Evolutionary conservation across 106 monocot genomes (phyloP), one percentile per base, ranked within the genome.

Genomic region (Dactylorhiza incarnata): DNA sequence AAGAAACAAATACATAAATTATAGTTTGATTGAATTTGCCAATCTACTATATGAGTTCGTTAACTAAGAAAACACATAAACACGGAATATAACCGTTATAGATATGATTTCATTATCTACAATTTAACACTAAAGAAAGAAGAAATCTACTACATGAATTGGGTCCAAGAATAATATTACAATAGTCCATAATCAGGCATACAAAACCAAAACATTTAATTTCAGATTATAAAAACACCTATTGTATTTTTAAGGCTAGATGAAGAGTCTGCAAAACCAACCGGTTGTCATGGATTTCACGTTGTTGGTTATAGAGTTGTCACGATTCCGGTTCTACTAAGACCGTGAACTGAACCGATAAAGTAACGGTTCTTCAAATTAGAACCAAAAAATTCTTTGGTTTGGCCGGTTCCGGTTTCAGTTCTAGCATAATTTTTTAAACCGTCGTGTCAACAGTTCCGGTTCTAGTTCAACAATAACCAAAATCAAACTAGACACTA

Each of bases 1-100:
- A 76, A 79, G 61, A 68, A 20, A 56, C 16, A 54, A 76, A 63
- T 8, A 77, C 9, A 5, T 44, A 43, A 68, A 69, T 69, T 45
- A 45, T 20, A 12, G 10, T 12, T n/a, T 2, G 12, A 26, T 26
- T 65, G 65, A 26, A 26, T 65, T 29, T 14, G 65, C 20, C 20
- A 59, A 20, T 1, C 7, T 7, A 20, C 8, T 65, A 29, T 29
- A 26, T 65, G 17, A 19, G 3, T 37, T 65, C 26, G 19, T 37
- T 29, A 29, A 65, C 26, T 8, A 3, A 65, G 8, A 65, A 26
- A 65, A 29, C 14, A 25, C 26, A 65, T 65, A 26, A 65, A 65
- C 10, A 26, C 6, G 0, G 5, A 26, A 10, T 29, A 65, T 65
- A 13, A 65, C 29, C 17, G 12, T 29, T 65, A 24, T 11, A 29